Evolutionary conservation across 352 stramenopile species (phyloP), one percentile per base, ranked within the genome.

Genomic region (Pythium scleroteichum): DNA sequence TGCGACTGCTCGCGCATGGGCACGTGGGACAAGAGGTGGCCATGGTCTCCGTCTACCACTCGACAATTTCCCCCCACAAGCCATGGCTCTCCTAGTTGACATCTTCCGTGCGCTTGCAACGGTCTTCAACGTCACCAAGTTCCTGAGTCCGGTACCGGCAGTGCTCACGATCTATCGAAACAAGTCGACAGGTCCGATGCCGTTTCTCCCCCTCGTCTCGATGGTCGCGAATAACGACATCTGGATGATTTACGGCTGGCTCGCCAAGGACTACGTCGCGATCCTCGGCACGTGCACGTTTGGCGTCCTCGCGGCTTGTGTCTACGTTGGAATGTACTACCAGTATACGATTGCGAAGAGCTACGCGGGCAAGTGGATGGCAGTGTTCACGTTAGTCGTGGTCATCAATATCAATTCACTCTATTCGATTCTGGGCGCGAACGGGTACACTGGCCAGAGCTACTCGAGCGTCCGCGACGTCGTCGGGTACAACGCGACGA

Each of bases 161-260:
- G 12, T 58, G 13, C 39, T 17, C n/a, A 19, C 20, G 17, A 59
- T 59, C 3, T 23, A 26, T 19, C 52, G 13, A 20, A 19, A 27
- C 26, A 27, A 63, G 22, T 52, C 14, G n/a, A 68, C 42, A 2
- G 62, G 67, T 8, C 57, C 75, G 14, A 63, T 76, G 68, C 52
- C 59, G 24, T 32, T 79, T 53, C 59, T 75, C 4, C 72, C 72
- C 33, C 63, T 77, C 0, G 69, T 75, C 35, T 54, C 74, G 61
- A 75, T 79, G 69, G 62, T 65, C 49, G 68, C 68, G 54, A 79
- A 79, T 61, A 70, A 69, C 53, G 53, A 72, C 61, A 42, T 71
- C 13, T 79, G 71, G 68, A 40, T 35, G 16, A 23, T 53, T 7
- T 62, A 62, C 53, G 41, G 40, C 9, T 33, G 41, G n/a, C 24